phyloP scores from a whole-genome alignment of 352 stramenopile species.

The Phytophthora syringae region DNA sequence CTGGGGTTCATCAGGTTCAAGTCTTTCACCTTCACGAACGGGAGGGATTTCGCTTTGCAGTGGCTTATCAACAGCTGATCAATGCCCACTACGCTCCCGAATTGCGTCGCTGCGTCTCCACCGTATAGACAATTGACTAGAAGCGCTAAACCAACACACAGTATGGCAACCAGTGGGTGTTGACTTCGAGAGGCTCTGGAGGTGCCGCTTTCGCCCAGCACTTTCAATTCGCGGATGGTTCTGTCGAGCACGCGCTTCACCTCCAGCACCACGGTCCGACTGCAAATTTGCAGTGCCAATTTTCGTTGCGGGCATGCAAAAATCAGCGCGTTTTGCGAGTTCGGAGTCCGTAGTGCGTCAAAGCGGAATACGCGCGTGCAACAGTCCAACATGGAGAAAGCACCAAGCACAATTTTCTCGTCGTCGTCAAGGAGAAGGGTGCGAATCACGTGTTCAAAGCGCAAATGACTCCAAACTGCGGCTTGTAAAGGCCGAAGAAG shows the following conservation, averaged over 20 bases:
- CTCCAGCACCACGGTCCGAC: slow-evolving; percentile 18
- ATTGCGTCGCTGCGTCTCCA: slow-evolving; percentile 40
- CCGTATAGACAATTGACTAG: slow-evolving; percentile 52
- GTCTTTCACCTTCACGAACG: slow-evolving; percentile 46
- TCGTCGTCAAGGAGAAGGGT: slow-evolving; percentile 45
- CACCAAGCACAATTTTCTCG: slow-evolving; percentile 40
- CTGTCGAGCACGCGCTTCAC: slow-evolving; percentile 32
- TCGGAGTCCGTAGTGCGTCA: slow-evolving; percentile 5
- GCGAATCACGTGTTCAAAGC: slow-evolving; percentile 31
- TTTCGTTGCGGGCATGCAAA: slow-evolving; percentile 13
- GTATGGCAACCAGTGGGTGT: slow-evolving; percentile 22
- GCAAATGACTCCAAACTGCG: slow-evolving; percentile 38
- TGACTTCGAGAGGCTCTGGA: slow-evolving; percentile 28
- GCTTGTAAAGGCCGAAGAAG: slow-evolving; percentile 29
- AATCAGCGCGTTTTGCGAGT: neutral
- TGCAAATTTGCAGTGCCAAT: slow-evolving; percentile 33
- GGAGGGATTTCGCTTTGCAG: slow-evolving; percentile 39
- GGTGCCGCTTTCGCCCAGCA: slow-evolving; percentile 33
- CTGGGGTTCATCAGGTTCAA: slow-evolving; percentile 44
- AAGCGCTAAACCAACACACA: slow-evolving; percentile 32
- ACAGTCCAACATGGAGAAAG: slow-evolving; percentile 46
- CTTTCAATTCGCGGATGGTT: slow-evolving; percentile 34
- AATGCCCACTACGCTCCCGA: slow-evolving; percentile 36
- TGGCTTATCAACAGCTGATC: slow-evolving; percentile 30
- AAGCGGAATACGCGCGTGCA: slow-evolving; percentile 48